Conservation (phyloP, 1,284 basidiomycete genomes). For the Afroboletus lepidellus region DNA sequence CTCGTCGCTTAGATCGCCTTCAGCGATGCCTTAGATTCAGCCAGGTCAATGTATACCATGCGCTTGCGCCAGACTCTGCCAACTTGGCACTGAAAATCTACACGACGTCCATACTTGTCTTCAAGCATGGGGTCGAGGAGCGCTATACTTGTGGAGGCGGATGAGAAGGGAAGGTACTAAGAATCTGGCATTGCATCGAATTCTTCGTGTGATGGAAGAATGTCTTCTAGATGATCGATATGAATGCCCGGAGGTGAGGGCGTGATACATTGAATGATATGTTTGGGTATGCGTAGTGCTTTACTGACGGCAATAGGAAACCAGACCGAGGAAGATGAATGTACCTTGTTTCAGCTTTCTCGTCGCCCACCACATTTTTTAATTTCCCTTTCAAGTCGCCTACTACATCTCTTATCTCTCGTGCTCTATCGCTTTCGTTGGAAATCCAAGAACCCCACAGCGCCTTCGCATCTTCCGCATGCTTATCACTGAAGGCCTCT, state of each 20-base stretch:
- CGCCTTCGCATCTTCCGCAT: conserved; percentile 23
- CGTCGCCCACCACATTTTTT: conserved; percentile 43
- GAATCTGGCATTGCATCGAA: conserved; percentile 49
- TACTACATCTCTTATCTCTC: conserved; percentile 23
- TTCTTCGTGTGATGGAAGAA: conserved; percentile 50
- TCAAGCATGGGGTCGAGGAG: conserved; percentile 60
- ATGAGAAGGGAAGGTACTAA: conserved; percentile 41
- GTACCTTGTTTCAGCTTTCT: conserved; percentile 42
- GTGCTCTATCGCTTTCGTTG: conserved; percentile 10
- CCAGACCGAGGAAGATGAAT: conserved; percentile 4
- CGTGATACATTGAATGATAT: conserved; percentile 42
- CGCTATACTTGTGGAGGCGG: conserved; percentile 57
- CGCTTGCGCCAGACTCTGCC: no score
- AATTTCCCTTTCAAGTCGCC: conserved; percentile 39
- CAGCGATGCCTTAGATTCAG: no score
- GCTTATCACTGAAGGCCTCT: conserved; percentile 7
- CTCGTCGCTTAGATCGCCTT: no score
- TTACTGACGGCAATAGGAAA: background rate
- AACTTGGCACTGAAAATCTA: no score
- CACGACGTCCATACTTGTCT: no score
- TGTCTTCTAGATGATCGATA: conserved; percentile 42
- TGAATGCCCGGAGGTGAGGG: conserved; percentile 34
- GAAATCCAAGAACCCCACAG: conserved; percentile 43
- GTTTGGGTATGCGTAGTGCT: conserved; percentile 41
- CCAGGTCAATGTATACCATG: no score